Evolutionary conservation across 2,329 filamentous ascomycete species (phyloP).

Genomic region (Trichoderma sp.): DNA sequence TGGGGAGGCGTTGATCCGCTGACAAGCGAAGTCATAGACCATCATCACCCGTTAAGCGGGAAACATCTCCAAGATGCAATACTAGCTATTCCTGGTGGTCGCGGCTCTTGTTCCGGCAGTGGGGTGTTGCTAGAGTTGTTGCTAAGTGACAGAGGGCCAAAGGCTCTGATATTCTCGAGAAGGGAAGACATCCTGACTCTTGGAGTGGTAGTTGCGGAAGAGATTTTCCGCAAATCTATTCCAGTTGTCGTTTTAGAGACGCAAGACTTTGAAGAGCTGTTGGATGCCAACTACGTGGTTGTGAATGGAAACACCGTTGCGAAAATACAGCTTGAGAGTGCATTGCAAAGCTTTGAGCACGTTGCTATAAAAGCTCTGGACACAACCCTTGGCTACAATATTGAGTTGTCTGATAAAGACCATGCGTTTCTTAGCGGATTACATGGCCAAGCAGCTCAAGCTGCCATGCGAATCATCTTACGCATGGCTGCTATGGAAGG

Average conservation of each 20-base stretch:
- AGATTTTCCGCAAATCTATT: conserved; percentile 39
- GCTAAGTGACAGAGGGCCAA: conserved; percentile 37
- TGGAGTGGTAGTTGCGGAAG: conserved; percentile 42
- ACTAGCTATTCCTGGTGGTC: conserved; percentile 44
- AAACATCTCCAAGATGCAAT: conserved; percentile 32
- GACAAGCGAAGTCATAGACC: conserved; percentile 43
- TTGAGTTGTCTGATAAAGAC: conserved; percentile 24
- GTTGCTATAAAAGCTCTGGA: background rate
- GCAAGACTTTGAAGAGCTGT: conserved; percentile 21
- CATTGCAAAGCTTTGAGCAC: background rate
- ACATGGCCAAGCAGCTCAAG: conserved; percentile 33
- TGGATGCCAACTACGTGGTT: background rate
- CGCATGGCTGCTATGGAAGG: conserved; percentile 36
- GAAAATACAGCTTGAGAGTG: background rate
- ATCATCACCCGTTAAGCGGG: conserved; percentile 41
- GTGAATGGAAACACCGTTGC: background rate
- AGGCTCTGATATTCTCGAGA: conserved; percentile 41
- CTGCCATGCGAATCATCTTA: conserved; percentile 39
- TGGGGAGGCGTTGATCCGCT: conserved; percentile 43
- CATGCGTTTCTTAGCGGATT: conserved; percentile 30
- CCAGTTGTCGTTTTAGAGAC: conserved; percentile 36
- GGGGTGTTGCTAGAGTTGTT: conserved; percentile 44
- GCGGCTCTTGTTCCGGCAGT: conserved; percentile 47
- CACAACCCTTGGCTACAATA: background rate
- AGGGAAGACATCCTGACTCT: conserved; percentile 44